These are phyloP conservation scores for Fraxinus excelsior DNA, from an alignment of 257 asterid genomes.

Conservation along the genomic window DNA sequence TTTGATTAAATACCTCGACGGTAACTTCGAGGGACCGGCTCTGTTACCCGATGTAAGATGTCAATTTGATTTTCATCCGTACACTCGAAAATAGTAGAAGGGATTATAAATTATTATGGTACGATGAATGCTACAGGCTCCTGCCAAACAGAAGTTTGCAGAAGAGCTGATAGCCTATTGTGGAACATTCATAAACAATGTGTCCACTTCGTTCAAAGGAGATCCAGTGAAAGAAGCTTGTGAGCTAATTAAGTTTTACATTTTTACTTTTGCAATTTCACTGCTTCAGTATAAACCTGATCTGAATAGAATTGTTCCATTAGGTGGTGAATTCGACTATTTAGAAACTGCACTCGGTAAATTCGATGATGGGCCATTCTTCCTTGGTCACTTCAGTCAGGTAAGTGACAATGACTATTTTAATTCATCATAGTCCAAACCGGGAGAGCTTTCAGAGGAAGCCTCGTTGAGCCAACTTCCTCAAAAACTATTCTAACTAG, in stretches of 20 bases:
- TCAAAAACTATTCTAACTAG: no score
- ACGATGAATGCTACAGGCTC: constrained; percentile 39
- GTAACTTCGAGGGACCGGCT: constrained; percentile 57
- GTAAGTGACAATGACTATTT: constrained; percentile 18
- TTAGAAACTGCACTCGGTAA: constrained; percentile 57
- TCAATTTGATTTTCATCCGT: not conserved
- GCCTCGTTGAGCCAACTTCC: no score
- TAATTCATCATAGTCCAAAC: no score
- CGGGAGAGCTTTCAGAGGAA: no score
- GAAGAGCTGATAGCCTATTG: constrained; percentile 56
- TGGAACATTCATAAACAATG: constrained; percentile 41
- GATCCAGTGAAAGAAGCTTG: constrained; percentile 50
- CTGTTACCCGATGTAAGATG: constrained; percentile 49
- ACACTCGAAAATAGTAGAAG: not conserved
- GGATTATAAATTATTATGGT: not conserved
- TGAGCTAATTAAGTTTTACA: constrained; percentile 1
- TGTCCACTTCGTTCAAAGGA: constrained; percentile 38
- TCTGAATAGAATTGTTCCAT: not conserved
- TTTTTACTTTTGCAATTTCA: not conserved
- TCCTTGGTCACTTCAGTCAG: constrained; percentile 66
- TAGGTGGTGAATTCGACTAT: constrained; percentile 54
- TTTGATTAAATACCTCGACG: constrained; percentile 50
- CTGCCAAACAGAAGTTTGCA: constrained; percentile 49
- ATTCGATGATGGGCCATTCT: constrained; percentile 63
- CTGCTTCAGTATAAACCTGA: not conserved